Percentiles rank a stretch among this genome's conserved stretches.
phyloP scores from a whole-genome alignment of 768 basidiomycete species.

The Suillus brevipes region DNA sequence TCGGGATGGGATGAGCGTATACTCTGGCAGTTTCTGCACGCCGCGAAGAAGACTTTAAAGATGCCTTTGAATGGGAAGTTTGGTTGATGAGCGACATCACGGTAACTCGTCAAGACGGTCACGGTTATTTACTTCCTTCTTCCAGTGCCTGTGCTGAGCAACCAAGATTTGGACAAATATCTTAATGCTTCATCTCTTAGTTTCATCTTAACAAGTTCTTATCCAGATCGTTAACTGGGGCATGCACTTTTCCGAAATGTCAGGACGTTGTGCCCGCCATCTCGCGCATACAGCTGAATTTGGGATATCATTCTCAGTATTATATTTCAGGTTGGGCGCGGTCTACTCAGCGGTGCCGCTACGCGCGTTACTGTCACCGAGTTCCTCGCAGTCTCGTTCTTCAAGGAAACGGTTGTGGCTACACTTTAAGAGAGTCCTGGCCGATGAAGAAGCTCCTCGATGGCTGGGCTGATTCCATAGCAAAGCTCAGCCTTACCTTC shows the following conservation, averaged over 20 bases:
- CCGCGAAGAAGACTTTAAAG: constrained; percentile 51
- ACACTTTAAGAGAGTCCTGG: background rate
- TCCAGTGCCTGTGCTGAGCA: too few relatives aligned
- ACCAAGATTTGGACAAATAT: too few relatives aligned
- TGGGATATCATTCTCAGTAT: too few relatives aligned
- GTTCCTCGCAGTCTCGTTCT: background rate
- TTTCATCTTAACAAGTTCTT: too few relatives aligned
- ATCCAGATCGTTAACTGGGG: too few relatives aligned
- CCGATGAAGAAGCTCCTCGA: background rate
- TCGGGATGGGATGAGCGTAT: constrained; percentile 72
- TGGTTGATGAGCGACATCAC: constrained; percentile 52
- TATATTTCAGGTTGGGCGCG: too few relatives aligned
- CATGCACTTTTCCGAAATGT: too few relatives aligned
- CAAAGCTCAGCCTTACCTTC: background rate
- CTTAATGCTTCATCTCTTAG: too few relatives aligned
- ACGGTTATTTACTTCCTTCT: background rate
- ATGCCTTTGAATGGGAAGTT: constrained; percentile 36
- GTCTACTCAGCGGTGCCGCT: background rate
- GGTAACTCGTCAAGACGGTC: background rate
- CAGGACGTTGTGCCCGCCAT: too few relatives aligned
- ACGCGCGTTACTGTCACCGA: background rate
- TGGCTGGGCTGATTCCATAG: background rate
- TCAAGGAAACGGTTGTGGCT: background rate
- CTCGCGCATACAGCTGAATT: too few relatives aligned
- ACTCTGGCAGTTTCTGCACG: constrained; percentile 65